Evolutionary conservation across 2,329 filamentous ascomycete species (phyloP), one percentile per base, ranked within the genome.

Genomic region (Stagonosporopsis vannaccii): DNA sequence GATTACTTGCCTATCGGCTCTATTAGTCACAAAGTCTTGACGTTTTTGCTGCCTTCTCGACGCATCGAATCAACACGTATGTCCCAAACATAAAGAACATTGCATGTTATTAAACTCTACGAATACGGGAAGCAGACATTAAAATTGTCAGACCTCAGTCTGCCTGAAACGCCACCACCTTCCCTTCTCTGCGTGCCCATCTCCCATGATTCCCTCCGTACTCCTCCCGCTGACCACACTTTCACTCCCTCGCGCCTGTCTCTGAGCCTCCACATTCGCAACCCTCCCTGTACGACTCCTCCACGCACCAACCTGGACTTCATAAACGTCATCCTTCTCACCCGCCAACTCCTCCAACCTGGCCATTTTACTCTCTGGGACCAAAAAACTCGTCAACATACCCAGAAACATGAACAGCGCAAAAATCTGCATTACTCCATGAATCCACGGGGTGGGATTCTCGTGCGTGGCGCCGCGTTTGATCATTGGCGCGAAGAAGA

Each of bases 401-500:
- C 91, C 91, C 47, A 84, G 82, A 6, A 93, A 80, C 90, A 92
- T 93, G 80, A 94, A 92, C 9, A 91, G 80, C 0, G 89, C 89
- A 74, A 91, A 92, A 33, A 92, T 89, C 72, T 91, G 83, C 79
- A 94, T 87, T 33, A 93, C 84, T 53, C 89, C 86, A 72, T 90
- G 84, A 50, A 93, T 81, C 84, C 88, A 90, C 1, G 88, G 89
- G 1, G 75, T 80, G 0, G 83, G 82, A 19, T 79, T 77, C 15
- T 79, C 73, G 7, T 79, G 76, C 0, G 79, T 75, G 0, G 83
- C 78, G 23, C 86, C 88, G 28, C 83, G 82, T 17, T 82, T 83
- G 32, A 79, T 76, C 61, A 82, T 79, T 41, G 80, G 79, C 40
- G 78, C 80, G 55, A 82, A 80, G 62, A 80, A 76, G 13, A 79